Evolutionary conservation across 495 filamentous ascomycete genomes (phyloP).

Genomic region (Penicillium simplicissimum): DNA sequence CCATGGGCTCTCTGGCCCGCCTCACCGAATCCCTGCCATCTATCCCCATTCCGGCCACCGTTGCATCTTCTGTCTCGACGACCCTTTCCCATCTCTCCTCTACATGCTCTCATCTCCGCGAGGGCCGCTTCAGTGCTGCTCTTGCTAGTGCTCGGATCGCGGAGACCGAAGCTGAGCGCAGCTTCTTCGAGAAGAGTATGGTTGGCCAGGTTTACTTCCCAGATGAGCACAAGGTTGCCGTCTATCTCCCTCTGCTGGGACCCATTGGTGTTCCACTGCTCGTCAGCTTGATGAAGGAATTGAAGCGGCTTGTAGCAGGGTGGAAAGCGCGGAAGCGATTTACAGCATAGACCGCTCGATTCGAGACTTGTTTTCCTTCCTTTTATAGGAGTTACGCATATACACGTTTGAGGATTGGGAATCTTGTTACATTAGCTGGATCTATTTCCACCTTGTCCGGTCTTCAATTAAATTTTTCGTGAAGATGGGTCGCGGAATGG

Average conservation of each 20-base stretch:
- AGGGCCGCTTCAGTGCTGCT: constrained; percentile 64
- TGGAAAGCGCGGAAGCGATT: constrained; percentile 35
- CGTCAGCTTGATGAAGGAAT: constrained; percentile 79
- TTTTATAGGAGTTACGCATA: constrained; percentile 12
- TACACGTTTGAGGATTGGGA: constrained; percentile 2
- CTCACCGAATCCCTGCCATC: constrained; percentile 81
- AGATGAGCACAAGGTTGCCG: constrained; percentile 97
- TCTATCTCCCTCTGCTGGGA: constrained; percentile 88
- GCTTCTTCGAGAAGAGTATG: constrained; percentile 99
- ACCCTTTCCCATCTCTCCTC: constrained; percentile 74
- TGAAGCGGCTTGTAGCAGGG: constrained; percentile 53
- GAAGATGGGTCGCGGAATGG: too few species aligned
- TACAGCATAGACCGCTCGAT: background rate
- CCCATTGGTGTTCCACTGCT: constrained; percentile 89
- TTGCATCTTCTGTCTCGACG: constrained; percentile 79
- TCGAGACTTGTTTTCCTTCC: background rate
- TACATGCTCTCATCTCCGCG: constrained; percentile 71
- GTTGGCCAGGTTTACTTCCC: constrained; percentile 97
- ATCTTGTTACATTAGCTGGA: background rate
- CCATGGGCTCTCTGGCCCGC: constrained; percentile 87
- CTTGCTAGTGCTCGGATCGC: constrained; percentile 80
- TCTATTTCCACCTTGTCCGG: too few species aligned
- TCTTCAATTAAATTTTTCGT: too few species aligned
- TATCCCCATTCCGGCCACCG: constrained; percentile 84
- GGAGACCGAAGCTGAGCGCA: constrained; percentile 85